Conservation (phyloP, 768 basidiomycete species). For the Macrolepiota fuliginosa region DNA sequence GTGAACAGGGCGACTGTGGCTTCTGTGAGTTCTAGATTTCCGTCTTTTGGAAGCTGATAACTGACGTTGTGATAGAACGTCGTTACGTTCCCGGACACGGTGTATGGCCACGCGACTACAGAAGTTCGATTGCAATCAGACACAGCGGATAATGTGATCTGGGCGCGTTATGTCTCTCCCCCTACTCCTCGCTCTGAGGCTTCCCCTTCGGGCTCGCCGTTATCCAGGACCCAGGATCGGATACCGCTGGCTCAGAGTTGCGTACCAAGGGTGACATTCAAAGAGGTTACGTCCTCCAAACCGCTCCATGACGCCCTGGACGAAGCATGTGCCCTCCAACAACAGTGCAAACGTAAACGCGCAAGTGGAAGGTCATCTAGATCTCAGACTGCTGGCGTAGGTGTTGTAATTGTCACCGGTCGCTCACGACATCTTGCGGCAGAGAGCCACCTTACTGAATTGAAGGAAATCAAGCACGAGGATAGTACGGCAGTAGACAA, state of each 20-base stretch:
- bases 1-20: slow-evolving; percentile 41
- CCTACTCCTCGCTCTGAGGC: background rate
- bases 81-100: slow-evolving; percentile 59
- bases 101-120: slow-evolving; percentile 64
- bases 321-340: slow-evolving; percentile 31
- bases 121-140: slow-evolving; percentile 73
- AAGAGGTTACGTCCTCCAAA: slow-evolving; percentile 46
- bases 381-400: background rate
- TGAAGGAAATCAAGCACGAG: slow-evolving; percentile 58
- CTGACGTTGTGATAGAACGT: slow-evolving; percentile 23
- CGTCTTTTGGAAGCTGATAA: background rate
- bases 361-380: background rate
- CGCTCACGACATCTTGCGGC: slow-evolving; percentile 73
- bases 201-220: too few relatives aligned
- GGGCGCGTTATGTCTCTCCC: slow-evolving; percentile 57
- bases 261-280: slow-evolving; percentile 62
- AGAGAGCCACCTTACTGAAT: slow-evolving; percentile 52
- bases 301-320: slow-evolving; percentile 61
- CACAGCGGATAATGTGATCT: slow-evolving; percentile 78
- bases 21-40: slow-evolving; percentile 36
- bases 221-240: background rate
- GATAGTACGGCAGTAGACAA: slow-evolving; percentile 40
- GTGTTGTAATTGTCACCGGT: slow-evolving; percentile 64
- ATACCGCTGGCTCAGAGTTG: slow-evolving; percentile 22
- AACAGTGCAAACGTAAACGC: background rate